Evolutionary conservation across 495 filamentous ascomycete genomes (phyloP), one percentile per base, ranked within the genome.

Genomic region (Hypoxylon lienhwacheense): DNA sequence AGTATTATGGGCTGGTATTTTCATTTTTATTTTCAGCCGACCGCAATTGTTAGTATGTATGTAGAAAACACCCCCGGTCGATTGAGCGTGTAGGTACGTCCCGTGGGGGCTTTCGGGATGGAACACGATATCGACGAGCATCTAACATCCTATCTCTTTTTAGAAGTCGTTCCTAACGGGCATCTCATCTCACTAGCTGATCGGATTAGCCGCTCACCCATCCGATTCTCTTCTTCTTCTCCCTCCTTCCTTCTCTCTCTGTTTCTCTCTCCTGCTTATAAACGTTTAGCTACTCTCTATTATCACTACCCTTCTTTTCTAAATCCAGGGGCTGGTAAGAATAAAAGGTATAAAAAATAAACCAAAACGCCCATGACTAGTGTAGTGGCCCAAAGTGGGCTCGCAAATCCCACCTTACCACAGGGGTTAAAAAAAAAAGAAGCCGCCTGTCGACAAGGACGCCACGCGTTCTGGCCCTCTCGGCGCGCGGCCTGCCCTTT

Each of bases 391-490:
- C 4, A 26, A 26, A 8, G 24, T 26, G 29, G 4, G 29, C 28
- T 16, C 7, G 21, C 15, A 25, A 54, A 48, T 53, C 24, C 45
- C 40, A 33, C 32, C 35, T 20, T 12, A 22, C 24, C 43, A 24
- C 58, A 53, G 46, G 57, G 44, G 56, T 21, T n/a, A n/a, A n/a
- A n/a, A n/a, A n/a, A n/a, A n/a, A n/a, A n/a, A n/a, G n/a, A 33
- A 32, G n/a, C 25, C 10, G 36, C 16, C 31, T 24, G 16, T 40
- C 8, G 36, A 34, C 58, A 61, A 43, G 52, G 58, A 36, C 58
- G 52, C 58, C 58, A 61, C 43, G 58, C 47, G 47, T 48, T 42
- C 7, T 16, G 28, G 20, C 33, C 20, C 28, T 25, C 25, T 25
- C 25, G 46, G 36, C 36, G 41, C 50, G 33, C 16, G 42, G 56